These are phyloP conservation scores for Penicillium turbatum DNA, from an alignment of 495 filamentous ascomycete species.

Conservation along the genomic window DNA sequence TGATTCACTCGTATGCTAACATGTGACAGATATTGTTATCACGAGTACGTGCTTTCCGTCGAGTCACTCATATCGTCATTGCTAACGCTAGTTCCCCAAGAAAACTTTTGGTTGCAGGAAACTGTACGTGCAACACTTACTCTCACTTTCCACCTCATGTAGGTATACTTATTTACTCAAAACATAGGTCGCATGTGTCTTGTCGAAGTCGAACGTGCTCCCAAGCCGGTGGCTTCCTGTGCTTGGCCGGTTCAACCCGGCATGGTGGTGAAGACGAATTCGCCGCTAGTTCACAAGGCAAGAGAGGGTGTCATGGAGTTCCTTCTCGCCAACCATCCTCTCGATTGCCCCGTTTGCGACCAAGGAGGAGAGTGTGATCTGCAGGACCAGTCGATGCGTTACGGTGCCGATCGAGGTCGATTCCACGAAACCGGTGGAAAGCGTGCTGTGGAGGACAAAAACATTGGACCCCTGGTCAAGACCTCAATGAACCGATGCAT, in stretches of 20 bases:
- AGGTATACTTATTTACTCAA: conserved; percentile 11
- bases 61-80: conserved; percentile 7
- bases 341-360: conserved; percentile 97
- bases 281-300: conserved; percentile 91
- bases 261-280: conserved; percentile 98
- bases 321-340: conserved; percentile 90
- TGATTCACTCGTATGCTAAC: conserved; percentile 32
- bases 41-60: conserved; percentile 62
- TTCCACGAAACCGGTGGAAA: conserved; percentile 95
- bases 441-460: conserved; percentile 97
- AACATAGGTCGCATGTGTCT: conserved; percentile 81
- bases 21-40: conserved; percentile 87
- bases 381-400: conserved; percentile 98
- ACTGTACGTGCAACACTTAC: conserved; percentile 53
- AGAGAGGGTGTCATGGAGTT: conserved; percentile 99
- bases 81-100: conserved; percentile 42
- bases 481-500: conserved; percentile 99
- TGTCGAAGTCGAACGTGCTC: conserved; percentile 91
- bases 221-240: conserved; percentile 96
- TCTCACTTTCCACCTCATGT: background rate
- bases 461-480: conserved; percentile 97
- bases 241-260: conserved; percentile 98
- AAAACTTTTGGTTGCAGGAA: conserved; percentile 97
- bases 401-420: conserved; percentile 90
- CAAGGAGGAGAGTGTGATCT: conserved; percentile 98